Conservation (phyloP, 1,284 basidiomycete species). For the Chalciporus sp. region DNA sequence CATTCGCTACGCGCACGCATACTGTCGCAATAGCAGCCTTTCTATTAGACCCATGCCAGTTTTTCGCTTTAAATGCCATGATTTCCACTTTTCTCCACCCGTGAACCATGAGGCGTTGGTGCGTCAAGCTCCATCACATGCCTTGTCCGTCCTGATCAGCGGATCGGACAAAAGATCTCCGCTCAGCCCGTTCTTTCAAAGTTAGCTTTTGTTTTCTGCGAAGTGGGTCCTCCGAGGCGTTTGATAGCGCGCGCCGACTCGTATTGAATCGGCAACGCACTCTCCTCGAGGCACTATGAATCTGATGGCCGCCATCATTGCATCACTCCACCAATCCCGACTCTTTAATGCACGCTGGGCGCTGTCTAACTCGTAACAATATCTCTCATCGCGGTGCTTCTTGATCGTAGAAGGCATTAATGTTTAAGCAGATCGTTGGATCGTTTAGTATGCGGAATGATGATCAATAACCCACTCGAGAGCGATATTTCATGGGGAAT, state of each 20-base stretch:
- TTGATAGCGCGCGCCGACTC: slow-evolving; percentile 20
- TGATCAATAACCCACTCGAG: too few species aligned
- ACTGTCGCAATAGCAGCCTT: not conserved
- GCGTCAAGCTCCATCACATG: not conserved
- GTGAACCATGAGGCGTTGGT: slow-evolving; percentile 18
- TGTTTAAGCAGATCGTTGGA: too few species aligned
- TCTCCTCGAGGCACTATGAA: slow-evolving; percentile 25
- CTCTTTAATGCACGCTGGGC: too few species aligned
- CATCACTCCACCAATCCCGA: not conserved
- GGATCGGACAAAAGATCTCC: slow-evolving; percentile 25
- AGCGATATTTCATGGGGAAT: too few species aligned
- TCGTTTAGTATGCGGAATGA: too few species aligned
- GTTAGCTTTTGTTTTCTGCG: not conserved
- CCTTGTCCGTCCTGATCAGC: not conserved
- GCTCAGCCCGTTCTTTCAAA: slow-evolving; percentile 11
- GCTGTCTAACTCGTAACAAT: too few species aligned
- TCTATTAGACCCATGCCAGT: slow-evolving; percentile 10
- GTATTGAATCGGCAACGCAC: slow-evolving; percentile 25
- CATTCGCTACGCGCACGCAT: slow-evolving; percentile 17
- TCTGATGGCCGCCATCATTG: too few species aligned
- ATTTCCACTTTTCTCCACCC: slow-evolving; percentile 1
- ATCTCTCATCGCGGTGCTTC: too few species aligned
- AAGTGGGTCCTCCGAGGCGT: slow-evolving; percentile 31
- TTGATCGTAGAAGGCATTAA: too few species aligned
- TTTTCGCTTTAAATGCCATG: slow-evolving; percentile 19